Base-by-base conservation (phyloP, 345 rosid genomes). In the Noccaea caerulescens region DNA sequence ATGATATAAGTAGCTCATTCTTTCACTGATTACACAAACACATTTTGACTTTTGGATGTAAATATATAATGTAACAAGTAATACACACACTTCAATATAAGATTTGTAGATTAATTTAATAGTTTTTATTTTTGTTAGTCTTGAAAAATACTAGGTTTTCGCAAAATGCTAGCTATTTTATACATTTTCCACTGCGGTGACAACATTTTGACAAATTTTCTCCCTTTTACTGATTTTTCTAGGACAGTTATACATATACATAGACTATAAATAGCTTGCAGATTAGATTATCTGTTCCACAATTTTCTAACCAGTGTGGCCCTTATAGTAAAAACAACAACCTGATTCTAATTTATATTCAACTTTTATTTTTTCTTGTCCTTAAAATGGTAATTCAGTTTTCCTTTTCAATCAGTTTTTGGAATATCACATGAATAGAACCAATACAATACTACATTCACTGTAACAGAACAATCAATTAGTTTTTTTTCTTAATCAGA, bases 221-320 rank as follows among this genome's bases (percentile, higher is more conserved):
- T 30, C 10, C 10, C 7, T 11, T 11, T 37, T 3, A 61, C 68
- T 23, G 18, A 18, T 34, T 8, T 54, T 55, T 34, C 10, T 37
- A 32, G 45, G 13, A 49, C 20, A 18, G 66, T 66, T 62, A 60
- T 10, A 58, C 53, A 39, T 23, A 39, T 23, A 8, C 7, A 33
- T 10, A 36, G 33, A 66, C 75, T 75, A 69, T 14, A 75, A 62
- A 75, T 75, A 62, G 65, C 18, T 39, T 14, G 3, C 27, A 43
- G 7, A 44, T 34, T 53, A 38, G 64, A 75, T 68, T 61, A 37
- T 68, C 59, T 45, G 74, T 55, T 75, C 70, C 74, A 60, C 10
- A 62, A 37, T 8, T 68, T 68, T 62, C 64, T 68, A 75, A 62
- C 75, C 10, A 62, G 45, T 54, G 70, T 63, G 42, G 56, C 75